A percentile compares a stretch with the other conserved stretches of the same genome.
Evolutionary conservation across 345 rosid genomes (phyloP).

Genomic region (Aethionema arabicum): DNA sequence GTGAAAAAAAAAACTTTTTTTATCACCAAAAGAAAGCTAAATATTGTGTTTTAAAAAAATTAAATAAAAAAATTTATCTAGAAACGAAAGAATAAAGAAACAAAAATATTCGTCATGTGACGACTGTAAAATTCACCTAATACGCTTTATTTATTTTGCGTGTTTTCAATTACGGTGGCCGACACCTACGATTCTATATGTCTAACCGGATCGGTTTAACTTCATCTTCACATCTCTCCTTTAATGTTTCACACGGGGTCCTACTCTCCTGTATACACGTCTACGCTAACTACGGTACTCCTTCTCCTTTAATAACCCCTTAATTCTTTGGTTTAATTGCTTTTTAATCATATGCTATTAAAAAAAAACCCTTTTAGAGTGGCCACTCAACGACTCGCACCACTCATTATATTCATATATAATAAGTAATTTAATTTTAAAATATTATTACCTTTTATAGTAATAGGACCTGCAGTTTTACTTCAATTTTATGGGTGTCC

Average conservation of each 20-base stretch:
- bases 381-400: constrained; percentile 33
- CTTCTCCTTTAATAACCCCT: neutral
- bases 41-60: no score
- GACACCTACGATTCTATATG: constrained; percentile 20
- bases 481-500: neutral
- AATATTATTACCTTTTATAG: constrained; percentile 17
- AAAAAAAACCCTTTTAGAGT: constrained; percentile 19
- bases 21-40: no score
- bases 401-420: constrained; percentile 8
- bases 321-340: constrained; percentile 8
- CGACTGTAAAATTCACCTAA: constrained; percentile 4
- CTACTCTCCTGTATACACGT: constrained; percentile 6
- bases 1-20: no score
- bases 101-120: constrained; percentile 10
- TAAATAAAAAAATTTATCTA: neutral
- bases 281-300: constrained; percentile 11
- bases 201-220: constrained; percentile 25
- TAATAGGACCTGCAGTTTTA: constrained; percentile 12
- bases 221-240: constrained; percentile 14
- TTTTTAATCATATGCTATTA: constrained; percentile 21
- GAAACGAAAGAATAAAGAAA: neutral
- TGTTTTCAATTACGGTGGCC: constrained; percentile 26
- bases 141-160: neutral
- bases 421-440: constrained; percentile 6
- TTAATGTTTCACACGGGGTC: constrained; percentile 5